Evolutionary conservation across 371 early-diverging fungal genomes (phyloP), one percentile per base, ranked within the genome.

Genomic region (Mucor saturninus): DNA sequence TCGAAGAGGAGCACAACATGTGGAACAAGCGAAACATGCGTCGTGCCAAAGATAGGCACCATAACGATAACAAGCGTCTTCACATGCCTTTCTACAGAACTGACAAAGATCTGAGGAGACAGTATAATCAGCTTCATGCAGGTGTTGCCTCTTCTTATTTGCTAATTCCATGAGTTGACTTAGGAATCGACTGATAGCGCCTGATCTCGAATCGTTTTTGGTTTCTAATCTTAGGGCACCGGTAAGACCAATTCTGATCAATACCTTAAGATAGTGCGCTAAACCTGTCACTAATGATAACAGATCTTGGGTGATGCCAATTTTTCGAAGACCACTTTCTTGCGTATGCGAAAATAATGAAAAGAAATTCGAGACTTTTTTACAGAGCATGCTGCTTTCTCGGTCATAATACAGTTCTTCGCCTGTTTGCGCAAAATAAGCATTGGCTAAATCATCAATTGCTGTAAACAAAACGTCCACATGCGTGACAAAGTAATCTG

Each of bases 331-430:
- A 42, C 83, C 86, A 37, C 85, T 83, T 58, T 89, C 89, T 58
- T 87, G 89, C 0, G 93, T 90, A 61, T 93, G 90, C 5, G 95
- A 90, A 39, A 98, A 79, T 10, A 96, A 72, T 0, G 95, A 88
- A 74, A 98, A 96, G 74, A 97, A 97, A 62, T 89, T 90, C 62
- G 94, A 91, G 30, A 97, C 91, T 69, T 91, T 91, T 63, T 92
- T 94, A 75, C 94, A 93, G 30, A 98, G 84, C 81, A 95, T 85
- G 71, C 90, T 93, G 30, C 98, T 93, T 74, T 98, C 97, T 48
- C 91, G 82, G 38, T 86, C 89, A 63, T 93, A 90, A 51, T 83
- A 79, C 26, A 92, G 68, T n/a, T 86, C 89, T 83, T 72, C 54
- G 1, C 56, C 64, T 2, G 48, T 31, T 38, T 71, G 68, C 15